phyloP scores from a whole-genome alignment of 1,139 yeast species.

The Hansenula lynferdii region DNA sequence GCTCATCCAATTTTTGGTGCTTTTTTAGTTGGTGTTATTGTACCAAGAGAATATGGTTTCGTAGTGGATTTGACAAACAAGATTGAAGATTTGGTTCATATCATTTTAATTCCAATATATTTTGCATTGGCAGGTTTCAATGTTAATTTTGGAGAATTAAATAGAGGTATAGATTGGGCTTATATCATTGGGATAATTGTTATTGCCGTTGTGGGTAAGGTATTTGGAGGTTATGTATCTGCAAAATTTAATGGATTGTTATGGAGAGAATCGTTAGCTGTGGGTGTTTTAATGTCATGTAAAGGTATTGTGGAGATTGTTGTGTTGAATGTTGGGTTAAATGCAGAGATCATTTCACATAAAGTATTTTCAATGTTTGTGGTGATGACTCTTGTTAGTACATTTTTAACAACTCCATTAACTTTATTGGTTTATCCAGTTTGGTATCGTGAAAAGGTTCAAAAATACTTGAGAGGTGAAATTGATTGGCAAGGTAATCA shows the following conservation, averaged over 20 bases:
- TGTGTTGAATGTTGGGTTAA: conserved; percentile 68
- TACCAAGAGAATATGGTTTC: conserved; percentile 75
- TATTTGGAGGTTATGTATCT: conserved; percentile 60
- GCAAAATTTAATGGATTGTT: conserved; percentile 56
- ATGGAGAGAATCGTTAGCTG: conserved; percentile 71
- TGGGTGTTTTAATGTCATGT: conserved; percentile 83
- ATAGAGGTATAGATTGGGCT: conserved; percentile 70
- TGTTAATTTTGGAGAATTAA: conserved; percentile 58
- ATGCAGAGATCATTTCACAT: conserved; percentile 58
- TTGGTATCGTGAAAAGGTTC: conserved; percentile 50
- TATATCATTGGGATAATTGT: conserved; percentile 61
- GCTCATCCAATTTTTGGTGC: conserved; percentile 84
- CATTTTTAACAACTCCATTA: conserved; percentile 72
- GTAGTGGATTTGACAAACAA: conserved; percentile 65
- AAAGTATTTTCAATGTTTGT: conserved; percentile 75
- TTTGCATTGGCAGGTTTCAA: conserved; percentile 76
- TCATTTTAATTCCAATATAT: conserved; percentile 67
- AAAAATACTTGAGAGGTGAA: conserved; percentile 31
- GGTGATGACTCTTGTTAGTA: conserved; percentile 73
- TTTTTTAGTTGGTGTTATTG: conserved; percentile 66
- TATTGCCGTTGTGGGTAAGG: conserved; percentile 65
- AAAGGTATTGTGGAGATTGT: conserved; percentile 84
- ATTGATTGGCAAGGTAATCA: conserved; percentile 34
- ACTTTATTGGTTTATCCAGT: conserved; percentile 57
- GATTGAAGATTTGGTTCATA: conserved; percentile 71